These are phyloP conservation scores for Lumnitzera racemosa DNA, from an alignment of 345 rosid genomes.

Conservation along the genomic window DNA sequence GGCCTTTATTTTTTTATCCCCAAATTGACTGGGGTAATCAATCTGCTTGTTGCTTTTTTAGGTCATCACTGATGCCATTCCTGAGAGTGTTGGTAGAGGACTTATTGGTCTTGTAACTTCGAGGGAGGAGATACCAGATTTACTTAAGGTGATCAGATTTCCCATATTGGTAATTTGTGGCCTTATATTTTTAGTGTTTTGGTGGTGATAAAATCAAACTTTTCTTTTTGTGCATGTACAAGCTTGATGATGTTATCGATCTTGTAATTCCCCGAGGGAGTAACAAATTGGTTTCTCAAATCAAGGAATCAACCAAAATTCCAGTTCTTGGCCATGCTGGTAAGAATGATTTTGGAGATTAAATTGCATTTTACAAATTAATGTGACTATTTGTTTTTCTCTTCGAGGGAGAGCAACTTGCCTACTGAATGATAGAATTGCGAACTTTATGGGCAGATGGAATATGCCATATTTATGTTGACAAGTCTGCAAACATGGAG, in stretches of 20 bases:
- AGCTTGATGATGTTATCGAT: constrained; percentile 98
- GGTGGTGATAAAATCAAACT: neutral
- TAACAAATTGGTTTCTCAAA: constrained; percentile 84
- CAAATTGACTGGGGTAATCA: neutral
- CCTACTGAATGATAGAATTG: neutral
- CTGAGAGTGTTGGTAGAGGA: constrained; percentile 62
- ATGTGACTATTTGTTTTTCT: no score
- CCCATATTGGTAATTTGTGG: constrained; percentile 1
- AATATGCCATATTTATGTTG: constrained; percentile 91
- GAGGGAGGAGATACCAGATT: constrained; percentile 94
- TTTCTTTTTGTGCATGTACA: constrained; percentile 17
- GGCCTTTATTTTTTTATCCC: neutral
- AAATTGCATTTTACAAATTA: neutral
- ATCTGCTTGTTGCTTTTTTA: constrained; percentile 16
- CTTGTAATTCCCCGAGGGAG: constrained; percentile 99
- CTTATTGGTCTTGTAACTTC: constrained; percentile 93
- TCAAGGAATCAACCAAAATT: constrained; percentile 84
- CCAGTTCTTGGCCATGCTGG: constrained; percentile 99
- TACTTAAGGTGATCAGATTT: constrained; percentile 61
- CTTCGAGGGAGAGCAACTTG: neutral
- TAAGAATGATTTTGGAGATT: constrained; percentile 23
- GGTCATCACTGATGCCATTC: constrained; percentile 92
- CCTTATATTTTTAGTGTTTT: neutral
- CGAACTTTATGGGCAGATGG: constrained; percentile 50
- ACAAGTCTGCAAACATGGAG: constrained; percentile 73